Conservation (phyloP, 305 asterid species). For the Andrographis paniculata region DNA sequence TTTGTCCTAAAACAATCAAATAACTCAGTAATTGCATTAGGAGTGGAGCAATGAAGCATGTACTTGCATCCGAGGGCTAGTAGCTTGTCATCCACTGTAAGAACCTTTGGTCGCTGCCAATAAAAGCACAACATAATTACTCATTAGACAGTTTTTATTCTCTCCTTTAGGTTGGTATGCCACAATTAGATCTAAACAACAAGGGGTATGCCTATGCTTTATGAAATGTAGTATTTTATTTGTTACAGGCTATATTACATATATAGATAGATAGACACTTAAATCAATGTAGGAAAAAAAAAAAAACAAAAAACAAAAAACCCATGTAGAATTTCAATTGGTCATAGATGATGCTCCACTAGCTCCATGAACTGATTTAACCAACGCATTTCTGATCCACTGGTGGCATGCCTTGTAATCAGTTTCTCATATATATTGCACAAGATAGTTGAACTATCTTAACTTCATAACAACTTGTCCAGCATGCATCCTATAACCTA, state of each 20-base stretch:
- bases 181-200: background rate
- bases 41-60: conserved; percentile 17
- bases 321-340: no score
- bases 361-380: no score
- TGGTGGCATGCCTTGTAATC: no score
- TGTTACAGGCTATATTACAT: no score
- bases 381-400: no score
- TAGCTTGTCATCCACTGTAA: conserved; percentile 86
- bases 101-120: conserved; percentile 66
- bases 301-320: no score
- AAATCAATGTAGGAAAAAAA: no score
- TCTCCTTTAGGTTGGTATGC: background rate
- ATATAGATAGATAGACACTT: no score
- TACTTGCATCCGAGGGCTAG: conserved; percentile 92
- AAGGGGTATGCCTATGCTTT: no score
- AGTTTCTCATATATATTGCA: background rate
- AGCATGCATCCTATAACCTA: background rate
- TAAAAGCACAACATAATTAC: conserved; percentile 12
- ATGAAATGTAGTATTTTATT: no score
- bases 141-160: background rate
- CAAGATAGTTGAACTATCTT: background rate
- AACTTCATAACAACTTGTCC: background rate
- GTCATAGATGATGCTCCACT: no score
- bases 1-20: background rate
- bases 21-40: conserved; percentile 4